Percentiles rank a stretch among this genome's conserved stretches.
These are phyloP conservation scores for Gonapodya prolifera DNA, from an alignment of 192 early-diverging fungal species.

Conservation along the genomic window DNA sequence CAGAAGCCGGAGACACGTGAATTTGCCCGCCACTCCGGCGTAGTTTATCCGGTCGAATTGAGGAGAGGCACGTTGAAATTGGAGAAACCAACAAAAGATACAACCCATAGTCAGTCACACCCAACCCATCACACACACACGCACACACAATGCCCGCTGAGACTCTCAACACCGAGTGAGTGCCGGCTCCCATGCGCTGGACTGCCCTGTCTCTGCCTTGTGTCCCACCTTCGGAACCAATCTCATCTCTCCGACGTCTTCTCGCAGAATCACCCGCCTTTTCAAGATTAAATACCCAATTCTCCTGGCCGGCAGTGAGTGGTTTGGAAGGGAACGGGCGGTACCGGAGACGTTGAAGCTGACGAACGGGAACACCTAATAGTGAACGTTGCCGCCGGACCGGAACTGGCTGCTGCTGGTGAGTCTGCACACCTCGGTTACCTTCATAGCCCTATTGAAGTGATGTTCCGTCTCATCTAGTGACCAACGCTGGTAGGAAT, in stretches of 20 bases:
- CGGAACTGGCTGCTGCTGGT: constrained; percentile 2
- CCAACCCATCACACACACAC: not conserved
- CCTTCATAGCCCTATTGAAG: too few species aligned
- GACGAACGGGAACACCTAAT: too few species aligned
- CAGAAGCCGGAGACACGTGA: too few species aligned
- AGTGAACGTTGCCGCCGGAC: constrained; percentile 9
- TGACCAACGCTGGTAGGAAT: not conserved
- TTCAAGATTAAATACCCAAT: constrained; percentile 27
- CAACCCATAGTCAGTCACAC: too few species aligned
- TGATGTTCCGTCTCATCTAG: too few species aligned
- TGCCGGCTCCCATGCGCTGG: not conserved
- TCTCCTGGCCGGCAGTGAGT: constrained; percentile 20
- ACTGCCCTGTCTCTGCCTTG: not conserved
- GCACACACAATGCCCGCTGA: not conserved
- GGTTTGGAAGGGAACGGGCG: not conserved
- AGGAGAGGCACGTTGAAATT: too few species aligned
- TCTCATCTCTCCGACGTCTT: not conserved
- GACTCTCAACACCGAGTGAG: not conserved
- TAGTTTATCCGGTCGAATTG: too few species aligned
- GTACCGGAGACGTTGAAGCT: too few species aligned
- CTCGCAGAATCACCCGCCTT: constrained; percentile 16
- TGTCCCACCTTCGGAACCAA: not conserved
- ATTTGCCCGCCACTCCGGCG: too few species aligned
- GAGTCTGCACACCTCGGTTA: too few species aligned
- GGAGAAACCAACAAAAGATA: too few species aligned